Percentiles rank a stretch among this genome's conserved stretches.
phyloP scores from a whole-genome alignment of 2,329 filamentous ascomycete species.

The Kalmusia sp. region DNA sequence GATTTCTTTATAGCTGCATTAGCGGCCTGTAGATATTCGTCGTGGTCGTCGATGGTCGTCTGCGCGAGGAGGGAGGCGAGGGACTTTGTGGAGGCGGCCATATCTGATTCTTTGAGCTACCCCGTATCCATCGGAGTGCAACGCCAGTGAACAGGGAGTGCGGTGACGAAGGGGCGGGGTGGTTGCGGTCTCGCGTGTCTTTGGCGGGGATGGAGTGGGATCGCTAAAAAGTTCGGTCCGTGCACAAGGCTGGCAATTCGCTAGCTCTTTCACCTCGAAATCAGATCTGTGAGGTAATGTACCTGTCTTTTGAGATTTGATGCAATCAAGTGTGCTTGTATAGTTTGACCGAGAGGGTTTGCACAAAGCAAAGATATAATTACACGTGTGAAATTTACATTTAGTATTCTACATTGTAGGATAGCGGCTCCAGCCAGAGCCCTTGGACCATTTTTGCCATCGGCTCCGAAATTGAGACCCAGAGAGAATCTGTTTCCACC shows the following conservation, averaged over 20 bases:
- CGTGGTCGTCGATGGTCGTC: constrained; percentile 71
- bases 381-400: no score
- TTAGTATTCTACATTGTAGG: neutral
- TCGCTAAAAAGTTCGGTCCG: constrained; percentile 35
- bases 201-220: constrained; percentile 27
- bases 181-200: constrained; percentile 11
- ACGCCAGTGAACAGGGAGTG: neutral
- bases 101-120: constrained; percentile 28
- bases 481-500: no score
- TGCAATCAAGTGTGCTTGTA: no score
- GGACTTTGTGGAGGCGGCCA: constrained; percentile 52
- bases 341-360: no score
- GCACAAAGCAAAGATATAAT: no score
- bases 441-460: no score
- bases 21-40: constrained; percentile 73
- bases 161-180: constrained; percentile 27
- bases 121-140: constrained; percentile 29
- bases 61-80: constrained; percentile 64
- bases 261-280: neutral
- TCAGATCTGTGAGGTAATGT: neutral
- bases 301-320: no score
- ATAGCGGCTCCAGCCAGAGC: neutral
- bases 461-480: no score
- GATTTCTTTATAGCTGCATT: constrained; percentile 64
- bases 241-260: constrained; percentile 5